phyloP scores from a whole-genome alignment of 257 asterid species.

The Mitragyna speciosa region DNA sequence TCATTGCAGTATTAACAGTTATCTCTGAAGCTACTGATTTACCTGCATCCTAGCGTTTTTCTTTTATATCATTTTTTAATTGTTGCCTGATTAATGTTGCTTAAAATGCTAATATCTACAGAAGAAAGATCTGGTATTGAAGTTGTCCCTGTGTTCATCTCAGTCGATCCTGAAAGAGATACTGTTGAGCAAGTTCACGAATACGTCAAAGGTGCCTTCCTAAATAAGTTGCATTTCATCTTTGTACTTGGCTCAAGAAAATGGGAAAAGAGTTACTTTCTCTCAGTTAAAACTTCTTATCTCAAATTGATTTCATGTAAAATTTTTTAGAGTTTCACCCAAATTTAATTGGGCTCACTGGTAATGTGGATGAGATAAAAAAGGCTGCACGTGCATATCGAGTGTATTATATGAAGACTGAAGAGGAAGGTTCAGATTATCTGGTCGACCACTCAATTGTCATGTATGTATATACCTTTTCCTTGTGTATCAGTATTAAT shows the following conservation, averaged over 20 bases:
- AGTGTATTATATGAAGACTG: slow-evolving; percentile 94
- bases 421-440: slow-evolving; percentile 91
- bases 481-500: background rate
- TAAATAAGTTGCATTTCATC: slow-evolving; percentile 12
- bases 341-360: slow-evolving; percentile 81
- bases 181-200: slow-evolving; percentile 84
- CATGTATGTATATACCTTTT: slow-evolving; percentile 56
- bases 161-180: slow-evolving; percentile 97
- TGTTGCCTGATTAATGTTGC: background rate
- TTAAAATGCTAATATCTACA: slow-evolving; percentile 32
- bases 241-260: background rate
- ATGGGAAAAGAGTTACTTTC: background rate
- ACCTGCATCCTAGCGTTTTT: background rate
- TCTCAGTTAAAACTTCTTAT: background rate
- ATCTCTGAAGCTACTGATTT: background rate
- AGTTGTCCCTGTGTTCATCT: slow-evolving; percentile 83
- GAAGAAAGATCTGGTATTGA: slow-evolving; percentile 74
- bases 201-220: slow-evolving; percentile 71
- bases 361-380: slow-evolving; percentile 67
- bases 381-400: slow-evolving; percentile 92
- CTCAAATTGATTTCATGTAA: background rate
- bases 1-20: background rate
- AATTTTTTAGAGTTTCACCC: slow-evolving; percentile 78
- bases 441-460: slow-evolving; percentile 96
- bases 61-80: background rate